Evolutionary conservation across 73 alveolate genomes (phyloP).

Genomic region (Paramecium primaurelia): DNA sequence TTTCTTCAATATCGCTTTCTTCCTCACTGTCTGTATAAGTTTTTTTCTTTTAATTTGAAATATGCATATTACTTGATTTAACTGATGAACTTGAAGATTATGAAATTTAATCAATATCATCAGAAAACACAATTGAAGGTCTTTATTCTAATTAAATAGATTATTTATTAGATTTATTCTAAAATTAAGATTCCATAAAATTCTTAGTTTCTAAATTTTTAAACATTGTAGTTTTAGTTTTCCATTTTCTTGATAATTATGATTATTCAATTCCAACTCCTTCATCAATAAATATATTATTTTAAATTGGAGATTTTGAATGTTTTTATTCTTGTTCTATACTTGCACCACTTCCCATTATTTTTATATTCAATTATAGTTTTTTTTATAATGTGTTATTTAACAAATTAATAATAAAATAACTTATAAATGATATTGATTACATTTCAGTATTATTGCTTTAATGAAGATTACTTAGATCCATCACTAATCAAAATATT

Average conservation of each 20-base stretch:
- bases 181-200: not conserved
- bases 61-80: not conserved
- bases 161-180: not conserved
- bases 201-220: not conserved
- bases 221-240: not conserved
- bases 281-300: not conserved
- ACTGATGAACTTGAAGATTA: not conserved
- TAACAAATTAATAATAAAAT: not conserved
- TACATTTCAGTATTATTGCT: not conserved
- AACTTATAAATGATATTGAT: not conserved
- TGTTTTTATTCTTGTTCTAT: not conserved
- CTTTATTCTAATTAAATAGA: not conserved
- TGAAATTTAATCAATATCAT: not conserved
- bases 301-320: not conserved
- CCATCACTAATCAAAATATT: not conserved
- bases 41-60: not conserved
- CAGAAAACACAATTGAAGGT: not conserved
- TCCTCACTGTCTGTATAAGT: not conserved
- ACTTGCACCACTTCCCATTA: slow-evolving; percentile 3
- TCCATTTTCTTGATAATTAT: not conserved
- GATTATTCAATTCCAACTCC: slow-evolving; percentile 4
- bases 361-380: not conserved
- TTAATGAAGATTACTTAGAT: not conserved
- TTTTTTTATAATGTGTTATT: not conserved
- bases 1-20: slow-evolving; percentile 44